These are phyloP conservation scores for Posidonia oceanica DNA, from an alignment of 116 monocot species.

Conservation along the genomic window DNA sequence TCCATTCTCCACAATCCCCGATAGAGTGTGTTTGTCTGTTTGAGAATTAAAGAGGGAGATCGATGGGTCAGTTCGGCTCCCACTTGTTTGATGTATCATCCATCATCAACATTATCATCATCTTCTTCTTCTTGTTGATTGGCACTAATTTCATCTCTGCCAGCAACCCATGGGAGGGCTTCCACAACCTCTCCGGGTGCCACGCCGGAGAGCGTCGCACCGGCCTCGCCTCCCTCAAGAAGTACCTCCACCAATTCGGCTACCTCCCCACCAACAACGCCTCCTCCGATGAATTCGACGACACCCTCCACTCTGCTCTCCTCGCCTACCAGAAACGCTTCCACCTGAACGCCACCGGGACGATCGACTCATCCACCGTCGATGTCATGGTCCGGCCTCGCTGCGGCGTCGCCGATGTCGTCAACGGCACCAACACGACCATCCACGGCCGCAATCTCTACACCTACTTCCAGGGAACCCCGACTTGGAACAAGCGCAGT, in stretches of 20 bases:
- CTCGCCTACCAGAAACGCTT: constrained; percentile 54
- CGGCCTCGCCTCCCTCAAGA: constrained; percentile 43
- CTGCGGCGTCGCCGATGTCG: constrained; percentile 76
- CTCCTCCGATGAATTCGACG: constrained; percentile 52
- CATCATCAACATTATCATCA: background rate
- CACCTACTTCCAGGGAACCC: constrained; percentile 56
- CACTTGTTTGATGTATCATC: too few relatives aligned
- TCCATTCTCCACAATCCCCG: too few relatives aligned
- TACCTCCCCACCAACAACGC: constrained; percentile 42
- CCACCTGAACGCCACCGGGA: constrained; percentile 44
- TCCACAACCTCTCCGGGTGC: constrained; percentile 27
- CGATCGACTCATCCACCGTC: constrained; percentile 53
- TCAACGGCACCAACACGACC: constrained; percentile 22
- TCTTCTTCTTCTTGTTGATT: background rate
- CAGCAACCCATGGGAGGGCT: constrained; percentile 18
- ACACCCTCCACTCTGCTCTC: constrained; percentile 33
- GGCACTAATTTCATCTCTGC: background rate
- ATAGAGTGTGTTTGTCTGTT: too few relatives aligned
- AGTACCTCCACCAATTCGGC: constrained; percentile 66
- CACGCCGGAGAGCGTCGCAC: constrained; percentile 15
- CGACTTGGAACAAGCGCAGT: constrained; percentile 33
- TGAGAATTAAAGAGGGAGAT: too few relatives aligned
- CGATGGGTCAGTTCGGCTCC: too few relatives aligned
- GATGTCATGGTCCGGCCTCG: constrained; percentile 48
- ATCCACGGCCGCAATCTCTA: constrained; percentile 50